Evolutionary conservation across 768 basidiomycete species (phyloP).

Genomic region (Lactarius hatsudake): DNA sequence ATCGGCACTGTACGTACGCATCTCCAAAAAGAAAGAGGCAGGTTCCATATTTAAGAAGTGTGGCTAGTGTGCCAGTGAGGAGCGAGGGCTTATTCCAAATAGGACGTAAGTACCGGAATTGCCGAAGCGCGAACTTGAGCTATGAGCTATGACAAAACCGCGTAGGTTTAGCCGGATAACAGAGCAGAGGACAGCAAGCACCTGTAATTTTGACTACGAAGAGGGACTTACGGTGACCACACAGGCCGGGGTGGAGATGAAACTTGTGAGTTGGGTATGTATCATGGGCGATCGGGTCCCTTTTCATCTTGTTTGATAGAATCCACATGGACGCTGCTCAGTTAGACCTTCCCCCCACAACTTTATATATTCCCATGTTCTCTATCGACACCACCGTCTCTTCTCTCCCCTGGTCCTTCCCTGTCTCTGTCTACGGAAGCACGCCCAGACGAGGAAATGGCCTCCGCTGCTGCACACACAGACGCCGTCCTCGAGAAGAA

Average conservation of each 20-base stretch:
- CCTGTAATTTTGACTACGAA: not conserved
- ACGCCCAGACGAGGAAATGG: not conserved
- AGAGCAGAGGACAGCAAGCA: not conserved
- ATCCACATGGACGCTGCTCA: constrained; percentile 1
- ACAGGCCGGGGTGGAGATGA: not conserved
- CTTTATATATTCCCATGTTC: not conserved
- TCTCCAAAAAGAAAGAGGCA: not conserved
- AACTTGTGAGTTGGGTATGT: not conserved
- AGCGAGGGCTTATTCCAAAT: not conserved
- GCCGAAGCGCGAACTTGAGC: not conserved
- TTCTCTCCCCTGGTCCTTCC: not conserved
- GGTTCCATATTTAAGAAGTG: no score
- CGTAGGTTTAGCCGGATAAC: not conserved
- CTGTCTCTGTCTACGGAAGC: constrained; percentile 3
- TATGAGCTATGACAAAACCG: not conserved
- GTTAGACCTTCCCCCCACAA: not conserved
- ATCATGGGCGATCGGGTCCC: not conserved
- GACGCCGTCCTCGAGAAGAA: constrained; percentile 24
- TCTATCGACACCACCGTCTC: not conserved
- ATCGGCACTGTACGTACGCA: not conserved
- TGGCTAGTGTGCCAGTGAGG: not conserved
- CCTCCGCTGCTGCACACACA: not conserved
- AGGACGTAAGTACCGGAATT: not conserved
- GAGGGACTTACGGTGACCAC: not conserved
- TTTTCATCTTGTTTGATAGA: not conserved